phyloP scores from a whole-genome alignment of 441 rosid genomes.

The Lagerstroemia fauriei region DNA sequence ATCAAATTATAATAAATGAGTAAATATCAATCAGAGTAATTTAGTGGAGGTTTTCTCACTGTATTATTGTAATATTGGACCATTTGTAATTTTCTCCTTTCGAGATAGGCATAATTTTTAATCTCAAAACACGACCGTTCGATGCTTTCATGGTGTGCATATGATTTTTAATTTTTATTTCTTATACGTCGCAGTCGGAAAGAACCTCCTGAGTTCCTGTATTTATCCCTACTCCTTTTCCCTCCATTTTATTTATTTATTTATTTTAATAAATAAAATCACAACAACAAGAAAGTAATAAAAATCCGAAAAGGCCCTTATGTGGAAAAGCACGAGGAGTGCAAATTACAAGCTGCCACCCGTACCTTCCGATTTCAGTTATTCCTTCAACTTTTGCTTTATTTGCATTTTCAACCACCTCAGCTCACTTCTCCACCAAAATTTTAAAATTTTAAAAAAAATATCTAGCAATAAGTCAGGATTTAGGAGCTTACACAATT shows the following conservation, averaged over 20 bases:
- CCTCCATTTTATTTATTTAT: not conserved
- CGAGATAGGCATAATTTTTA: no score
- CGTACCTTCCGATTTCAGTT: not conserved
- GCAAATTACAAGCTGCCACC: slow-evolving; percentile 17
- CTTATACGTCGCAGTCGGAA: not conserved
- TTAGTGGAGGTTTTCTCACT: no score
- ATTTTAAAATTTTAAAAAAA: no score
- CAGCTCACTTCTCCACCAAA: not conserved
- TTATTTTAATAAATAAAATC: slow-evolving; percentile 17
- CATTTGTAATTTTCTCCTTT: no score
- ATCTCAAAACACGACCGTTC: no score
- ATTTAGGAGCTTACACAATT: no score
- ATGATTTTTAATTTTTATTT: not conserved
- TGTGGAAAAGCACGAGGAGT: slow-evolving; percentile 20
- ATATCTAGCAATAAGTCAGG: no score
- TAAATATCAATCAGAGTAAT: no score
- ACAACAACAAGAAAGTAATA: slow-evolving; percentile 22
- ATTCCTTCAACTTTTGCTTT: not conserved
- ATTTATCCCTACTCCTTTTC: not conserved
- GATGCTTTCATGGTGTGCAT: not conserved
- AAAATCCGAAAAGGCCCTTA: not conserved
- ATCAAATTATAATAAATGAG: no score
- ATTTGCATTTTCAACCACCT: not conserved
- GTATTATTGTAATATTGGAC: no score
- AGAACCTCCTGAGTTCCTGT: not conserved